These are phyloP conservation scores for Sporothrix luriei DNA, from an alignment of 2,329 filamentous ascomycete genomes.

Conservation along the genomic window DNA sequence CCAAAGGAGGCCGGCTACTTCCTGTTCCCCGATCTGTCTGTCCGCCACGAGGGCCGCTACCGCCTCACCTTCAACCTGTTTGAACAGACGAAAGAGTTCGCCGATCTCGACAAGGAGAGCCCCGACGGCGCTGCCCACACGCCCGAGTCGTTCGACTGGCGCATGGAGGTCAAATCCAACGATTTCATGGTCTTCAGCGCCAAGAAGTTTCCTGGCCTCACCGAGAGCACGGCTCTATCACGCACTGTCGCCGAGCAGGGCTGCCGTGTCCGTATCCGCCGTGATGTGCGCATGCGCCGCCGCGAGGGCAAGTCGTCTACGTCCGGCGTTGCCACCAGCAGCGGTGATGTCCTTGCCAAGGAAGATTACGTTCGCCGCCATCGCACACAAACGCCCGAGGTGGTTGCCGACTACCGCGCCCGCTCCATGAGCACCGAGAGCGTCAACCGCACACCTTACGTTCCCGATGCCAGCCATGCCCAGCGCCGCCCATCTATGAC, in stretches of 20 bases:
- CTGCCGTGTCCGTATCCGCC: constrained; percentile 91
- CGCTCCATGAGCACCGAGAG: constrained; percentile 44
- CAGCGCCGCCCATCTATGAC: constrained; percentile 43
- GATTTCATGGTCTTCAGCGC: constrained; percentile 91
- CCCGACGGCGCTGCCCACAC: constrained; percentile 44
- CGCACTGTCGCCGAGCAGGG: constrained; percentile 94
- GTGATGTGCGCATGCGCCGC: constrained; percentile 60
- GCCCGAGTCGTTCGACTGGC: constrained; percentile 70
- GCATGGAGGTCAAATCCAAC: constrained; percentile 84
- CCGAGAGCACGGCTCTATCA: constrained; percentile 85
- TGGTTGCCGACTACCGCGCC: constrained; percentile 39
- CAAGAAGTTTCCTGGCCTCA: constrained; percentile 96
- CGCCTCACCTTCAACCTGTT: constrained; percentile 90
- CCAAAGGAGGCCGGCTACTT: constrained; percentile 84
- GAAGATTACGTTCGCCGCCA: constrained; percentile 42
- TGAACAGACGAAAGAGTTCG: constrained; percentile 84
- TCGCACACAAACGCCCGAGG: constrained; percentile 44
- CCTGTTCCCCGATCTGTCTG: constrained; percentile 94
- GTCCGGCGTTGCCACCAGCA: constrained; percentile 17
- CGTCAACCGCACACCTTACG: constrained; percentile 41
- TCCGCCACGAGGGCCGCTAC: constrained; percentile 92
- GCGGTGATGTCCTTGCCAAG: constrained; percentile 36
- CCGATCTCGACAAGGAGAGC: constrained; percentile 68
- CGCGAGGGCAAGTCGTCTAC: constrained; percentile 54
- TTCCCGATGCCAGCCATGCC: constrained; percentile 36